Conservation (phyloP, 192 early-diverging fungal genomes). For the Allomyces arbusculus region DNA sequence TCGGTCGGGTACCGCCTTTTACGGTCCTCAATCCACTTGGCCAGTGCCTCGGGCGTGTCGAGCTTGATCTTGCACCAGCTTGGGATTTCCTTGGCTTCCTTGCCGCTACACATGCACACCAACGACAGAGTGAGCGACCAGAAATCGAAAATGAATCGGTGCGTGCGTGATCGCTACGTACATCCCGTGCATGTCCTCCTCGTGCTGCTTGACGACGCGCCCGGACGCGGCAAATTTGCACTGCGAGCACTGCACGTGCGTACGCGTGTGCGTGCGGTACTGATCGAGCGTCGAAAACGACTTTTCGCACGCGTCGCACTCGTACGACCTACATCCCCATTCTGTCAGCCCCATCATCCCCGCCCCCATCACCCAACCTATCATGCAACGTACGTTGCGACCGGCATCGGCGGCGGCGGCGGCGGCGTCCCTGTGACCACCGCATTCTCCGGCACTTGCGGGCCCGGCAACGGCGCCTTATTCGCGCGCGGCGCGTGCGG, state of each 20-base stretch:
- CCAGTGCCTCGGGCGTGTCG: conserved; percentile 50
- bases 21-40: conserved; percentile 61
- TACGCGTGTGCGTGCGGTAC: neutral
- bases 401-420: neutral
- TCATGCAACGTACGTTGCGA: neutral
- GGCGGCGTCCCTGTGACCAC: neutral
- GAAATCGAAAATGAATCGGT: neutral
- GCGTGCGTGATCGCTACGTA: neutral
- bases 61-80: conserved; percentile 10
- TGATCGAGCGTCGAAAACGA: neutral
- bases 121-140: neutral
- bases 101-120: neutral
- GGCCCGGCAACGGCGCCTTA: neutral
- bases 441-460: neutral
- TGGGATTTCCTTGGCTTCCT: conserved; percentile 4
- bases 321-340: neutral
- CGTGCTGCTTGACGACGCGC: neutral
- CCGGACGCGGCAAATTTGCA: neutral
- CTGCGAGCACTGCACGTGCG: neutral
- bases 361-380: too few species aligned
- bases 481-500: neutral
- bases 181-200: neutral
- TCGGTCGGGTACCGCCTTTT: conserved; percentile 59
- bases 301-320: neutral
- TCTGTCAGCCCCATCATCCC: neutral